Percentiles rank a stretch among this genome's conserved stretches.
These are phyloP conservation scores for Melastoma candidum DNA, from an alignment of 441 rosid genomes.

Conservation along the genomic window DNA sequence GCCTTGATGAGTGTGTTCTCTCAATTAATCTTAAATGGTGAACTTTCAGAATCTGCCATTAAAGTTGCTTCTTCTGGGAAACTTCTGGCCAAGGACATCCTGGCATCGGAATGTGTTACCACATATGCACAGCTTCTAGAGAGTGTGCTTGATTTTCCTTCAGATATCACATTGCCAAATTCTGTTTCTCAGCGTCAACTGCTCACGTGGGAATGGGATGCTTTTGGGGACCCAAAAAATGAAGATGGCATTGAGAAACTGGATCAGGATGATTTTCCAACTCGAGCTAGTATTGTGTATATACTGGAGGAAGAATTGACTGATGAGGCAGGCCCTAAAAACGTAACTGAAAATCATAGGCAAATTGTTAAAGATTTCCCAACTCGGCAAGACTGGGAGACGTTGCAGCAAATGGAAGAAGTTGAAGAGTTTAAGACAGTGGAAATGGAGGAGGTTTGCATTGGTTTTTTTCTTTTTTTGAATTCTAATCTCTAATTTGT, in stretches of 20 bases:
- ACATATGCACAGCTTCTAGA: slow-evolving; percentile 76
- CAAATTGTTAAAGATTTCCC: slow-evolving; percentile 39
- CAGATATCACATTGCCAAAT: slow-evolving; percentile 66
- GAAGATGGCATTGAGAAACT: slow-evolving; percentile 27
- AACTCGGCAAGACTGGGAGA: slow-evolving; percentile 63
- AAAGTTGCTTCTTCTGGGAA: slow-evolving; percentile 77
- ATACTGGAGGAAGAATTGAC: slow-evolving; percentile 55
- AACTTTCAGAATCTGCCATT: slow-evolving; percentile 62
- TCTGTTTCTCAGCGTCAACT: slow-evolving; percentile 52
- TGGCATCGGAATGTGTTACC: slow-evolving; percentile 71
- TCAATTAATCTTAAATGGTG: slow-evolving; percentile 64
- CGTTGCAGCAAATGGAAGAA: slow-evolving; percentile 52
- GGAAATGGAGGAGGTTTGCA: slow-evolving; percentile 78
- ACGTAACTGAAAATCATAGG: slow-evolving; percentile 36
- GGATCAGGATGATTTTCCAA: slow-evolving; percentile 24
- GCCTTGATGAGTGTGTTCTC: slow-evolving; percentile 69
- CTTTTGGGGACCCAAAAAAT: slow-evolving; percentile 39
- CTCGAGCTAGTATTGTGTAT: slow-evolving; percentile 42
- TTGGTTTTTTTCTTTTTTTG: slow-evolving; percentile 16
- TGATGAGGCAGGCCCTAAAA: slow-evolving; percentile 29
- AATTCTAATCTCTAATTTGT: slow-evolving; percentile 1
- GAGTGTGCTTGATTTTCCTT: slow-evolving; percentile 67
- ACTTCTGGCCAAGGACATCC: slow-evolving; percentile 63
- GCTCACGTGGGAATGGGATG: slow-evolving; percentile 78
- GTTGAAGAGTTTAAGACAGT: slow-evolving; percentile 70